Percentiles rank a stretch among this genome's conserved stretches.
Evolutionary conservation across 305 asterid genomes (phyloP).

Genomic region (Fraxinus ornus): DNA sequence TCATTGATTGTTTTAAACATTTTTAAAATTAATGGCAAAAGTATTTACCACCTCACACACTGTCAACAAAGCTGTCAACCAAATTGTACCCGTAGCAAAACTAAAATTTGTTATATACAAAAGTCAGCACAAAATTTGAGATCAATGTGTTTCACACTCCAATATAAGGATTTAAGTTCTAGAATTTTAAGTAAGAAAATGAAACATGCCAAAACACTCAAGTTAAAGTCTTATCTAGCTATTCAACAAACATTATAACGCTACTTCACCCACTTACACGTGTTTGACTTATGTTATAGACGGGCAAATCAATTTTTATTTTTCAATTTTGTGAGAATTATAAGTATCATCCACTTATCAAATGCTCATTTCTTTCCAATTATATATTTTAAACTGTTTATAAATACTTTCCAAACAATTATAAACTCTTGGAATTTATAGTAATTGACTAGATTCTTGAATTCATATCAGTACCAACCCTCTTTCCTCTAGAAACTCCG

Average conservation of each 20-base stretch:
- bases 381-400: too few species aligned
- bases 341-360: not conserved
- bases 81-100: too few species aligned
- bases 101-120: not conserved
- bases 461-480: not conserved
- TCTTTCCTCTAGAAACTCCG: not conserved
- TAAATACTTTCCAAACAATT: too few species aligned
- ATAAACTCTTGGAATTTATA: not conserved
- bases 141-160: not conserved
- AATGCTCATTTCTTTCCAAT: too few species aligned
- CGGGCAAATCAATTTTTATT: not conserved
- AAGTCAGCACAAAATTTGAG: not conserved
- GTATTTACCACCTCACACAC: too few species aligned
- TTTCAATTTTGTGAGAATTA: not conserved
- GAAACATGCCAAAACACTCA: too few species aligned
- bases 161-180: not conserved
- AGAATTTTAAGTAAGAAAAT: not conserved
- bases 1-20: too few species aligned
- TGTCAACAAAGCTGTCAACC: too few species aligned
- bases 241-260: too few species aligned
- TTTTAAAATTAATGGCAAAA: too few species aligned
- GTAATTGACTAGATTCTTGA: not conserved
- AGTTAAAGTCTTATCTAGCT: too few species aligned
- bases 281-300: not conserved
- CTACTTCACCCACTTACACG: too few species aligned